Evolutionary conservation across 805 yeast genomes (phyloP).

Genomic region (Metschnikowia lunata): DNA sequence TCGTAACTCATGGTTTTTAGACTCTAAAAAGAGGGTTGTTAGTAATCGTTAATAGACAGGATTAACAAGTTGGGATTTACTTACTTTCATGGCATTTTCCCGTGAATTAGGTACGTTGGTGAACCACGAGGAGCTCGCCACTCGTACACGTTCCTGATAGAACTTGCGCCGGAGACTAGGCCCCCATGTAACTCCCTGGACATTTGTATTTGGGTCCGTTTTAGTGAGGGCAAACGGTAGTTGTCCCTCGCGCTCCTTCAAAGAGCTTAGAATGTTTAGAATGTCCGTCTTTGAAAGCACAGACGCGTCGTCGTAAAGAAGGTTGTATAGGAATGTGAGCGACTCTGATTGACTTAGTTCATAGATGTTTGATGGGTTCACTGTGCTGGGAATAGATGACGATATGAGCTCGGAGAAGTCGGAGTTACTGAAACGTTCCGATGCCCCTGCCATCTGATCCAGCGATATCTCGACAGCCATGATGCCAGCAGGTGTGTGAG

Average conservation of each 20-base stretch:
- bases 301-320: conserved; percentile 35
- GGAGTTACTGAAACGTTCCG: conserved; percentile 2
- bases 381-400: conserved; percentile 1
- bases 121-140: conserved; percentile 37
- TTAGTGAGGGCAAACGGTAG: conserved; percentile 25
- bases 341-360: conserved; percentile 40
- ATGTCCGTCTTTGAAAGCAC: conserved; percentile 33
- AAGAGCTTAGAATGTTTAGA: conserved; percentile 29
- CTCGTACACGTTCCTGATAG: conserved; percentile 28
- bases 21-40: conserved; percentile 13
- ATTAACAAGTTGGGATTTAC: conserved; percentile 12
- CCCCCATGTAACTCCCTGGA: conserved; percentile 39
- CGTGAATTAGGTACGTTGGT: conserved; percentile 34
- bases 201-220: conserved; percentile 17
- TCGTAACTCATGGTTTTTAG: conserved; percentile 16
- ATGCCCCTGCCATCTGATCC: conserved; percentile 11
- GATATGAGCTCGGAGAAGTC: conserved; percentile 6
- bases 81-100: conserved; percentile 30
- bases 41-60: too few relatives aligned
- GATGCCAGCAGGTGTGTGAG: too few relatives aligned
- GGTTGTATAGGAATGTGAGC: conserved; percentile 36
- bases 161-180: conserved; percentile 29
- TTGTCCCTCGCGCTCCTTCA: conserved; percentile 33
- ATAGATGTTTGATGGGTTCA: conserved; percentile 25
- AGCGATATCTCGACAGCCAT: conserved; percentile 16